Base-by-base conservation (phyloP, 495 filamentous ascomycete species). In the Sordaria brevicollis region DNA sequence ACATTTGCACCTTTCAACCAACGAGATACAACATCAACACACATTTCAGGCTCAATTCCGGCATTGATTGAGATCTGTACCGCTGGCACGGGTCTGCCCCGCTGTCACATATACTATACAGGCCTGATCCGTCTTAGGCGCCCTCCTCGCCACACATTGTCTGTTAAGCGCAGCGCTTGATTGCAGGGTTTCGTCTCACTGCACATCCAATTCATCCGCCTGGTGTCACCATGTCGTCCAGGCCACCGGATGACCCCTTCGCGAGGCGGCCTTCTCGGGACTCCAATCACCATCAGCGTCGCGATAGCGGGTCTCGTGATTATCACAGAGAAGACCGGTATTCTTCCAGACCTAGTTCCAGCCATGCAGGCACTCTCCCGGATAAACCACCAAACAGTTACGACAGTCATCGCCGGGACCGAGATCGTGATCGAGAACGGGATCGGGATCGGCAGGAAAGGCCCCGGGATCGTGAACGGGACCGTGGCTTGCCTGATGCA, bases 171-270 rank as follows among this genome's bases (percentile, higher is more conserved):
- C 25, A 62, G n/a, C 49, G 49, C 49, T 62, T 62, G 13, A 57
- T 57, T 31, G 49, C 49, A 57, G 49, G 21, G 49, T 57, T 25
- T 57, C 49, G 49, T 57, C 49, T 31, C 49, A 57, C 49, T 57
- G 49, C 49, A 13, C 49, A 57, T 25, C 19, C 10, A 9, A 62
- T 62, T 13, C 25, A 31, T 31, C 49, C 25, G 25, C 49, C 49
- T 62, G 49, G 25, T 62, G 49, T 62, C n/a, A 36, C 17, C 69
- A 78, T 78, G 76, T 69, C 73, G 38, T 67, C 73, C 71, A 69
- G 67, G 43, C 43, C 75, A 13, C 35, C 65, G 31, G 70, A 75
- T 62, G n/a, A n/a, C n/a, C 49, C 68, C 37, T 77, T 68, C 54
- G 38, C 70, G 15, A 70, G 75, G 36, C 76, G 76, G 29, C 74